Base-by-base conservation (phyloP, 306 rosid genomes). In the Citrullus amarus region DNA sequence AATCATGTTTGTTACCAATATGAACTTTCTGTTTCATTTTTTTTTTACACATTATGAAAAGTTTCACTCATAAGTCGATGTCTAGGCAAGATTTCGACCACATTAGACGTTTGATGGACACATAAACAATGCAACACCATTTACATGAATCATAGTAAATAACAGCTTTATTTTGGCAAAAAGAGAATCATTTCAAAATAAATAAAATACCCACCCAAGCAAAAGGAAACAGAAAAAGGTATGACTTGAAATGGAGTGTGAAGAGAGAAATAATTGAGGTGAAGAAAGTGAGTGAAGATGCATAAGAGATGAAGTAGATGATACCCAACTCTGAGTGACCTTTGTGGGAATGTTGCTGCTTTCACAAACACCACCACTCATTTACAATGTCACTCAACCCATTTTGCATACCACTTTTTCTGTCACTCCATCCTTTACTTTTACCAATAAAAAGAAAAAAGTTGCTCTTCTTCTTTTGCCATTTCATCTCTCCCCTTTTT, bases 321-420 rank as follows among this genome's bases (percentile, higher is more conserved):
- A 43, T 70, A 43, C 76, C 76, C 76, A 70, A 70, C 20, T 70
- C 57, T 70, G 39, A 46, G 76, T 44, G 7, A 44, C 13, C n/a
- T 44, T 70, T 70, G 36, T 20, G 57, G 57, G 39, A 70, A 70
- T 46, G 76, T 70, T 70, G 57, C 38, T 20, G n/a, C 76, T 70
- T 70, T 70, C 39, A 44, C 57, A 44, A 46, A 70, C 76, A 70
- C 38, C 74, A 67, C 51, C 51, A 69, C 75, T 69, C 75, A 69
- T 69, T 69, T 43, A 41, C 53, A 41, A 38, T 18, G 53, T 15
- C 74, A 68, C 74, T 68, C 54, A 18, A 48, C 75, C 34, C 17
- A 43, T 68, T 68, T 41, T 68, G n/a, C 57, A 22, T 13, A n/a
- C 17, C 56, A n/a, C 57, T 44, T 15, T 44, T 70, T 65, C 71